Base-by-base conservation (phyloP, 306 rosid genomes). In the Prunus campanulata region DNA sequence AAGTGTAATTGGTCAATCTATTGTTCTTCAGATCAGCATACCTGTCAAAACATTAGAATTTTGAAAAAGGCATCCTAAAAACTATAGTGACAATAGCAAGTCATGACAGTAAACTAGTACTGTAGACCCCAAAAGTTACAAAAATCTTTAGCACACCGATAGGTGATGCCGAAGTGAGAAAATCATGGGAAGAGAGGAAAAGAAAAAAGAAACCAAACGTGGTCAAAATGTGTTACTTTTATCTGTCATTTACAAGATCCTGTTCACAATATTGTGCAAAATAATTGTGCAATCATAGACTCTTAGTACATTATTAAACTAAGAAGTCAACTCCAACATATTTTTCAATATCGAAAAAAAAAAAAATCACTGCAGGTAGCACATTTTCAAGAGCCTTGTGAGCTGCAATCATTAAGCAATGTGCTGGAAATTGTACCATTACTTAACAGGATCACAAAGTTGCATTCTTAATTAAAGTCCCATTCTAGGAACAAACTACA, bases 11-110 rank as follows among this genome's bases (percentile, higher is more conserved):
- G 66, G 97, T 92, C 76, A 83, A 76, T 81, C 98, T 92, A 74
- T 96, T 96, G 83, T 86, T 96, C 89, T 91, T 96, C 83, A 96
- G 79, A 77, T 96, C 99, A 74, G 99, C 99, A 85, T 93, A 96
- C 90, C 97, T 92, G 91, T 77, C 76, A 82, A 85, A 76, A 81
- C 77, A 71, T 32, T 48, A 29, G 51, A 24, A 39, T 15, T 49
- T 48, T 35, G 78, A 56, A 47, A 46, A 75, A 70, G 73, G 63
- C 11, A 12, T 39, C 9, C 67, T 10, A 67, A 54, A 54, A 72
- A 39, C 8, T 1, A 19, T 39, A 46, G 46, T 13, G 18, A 74
- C 51, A 71, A 63, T 78, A 50, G 55, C 47, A 59, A 14, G 32
- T 50, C 6, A 14, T 27, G 16, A 35, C 51, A 48, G 49, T 44